Percentiles rank a stretch among this genome's conserved stretches.
Evolutionary conservation across 495 filamentous ascomycete species (phyloP).

Genomic region (Annulohypoxylon maeteangense): DNA sequence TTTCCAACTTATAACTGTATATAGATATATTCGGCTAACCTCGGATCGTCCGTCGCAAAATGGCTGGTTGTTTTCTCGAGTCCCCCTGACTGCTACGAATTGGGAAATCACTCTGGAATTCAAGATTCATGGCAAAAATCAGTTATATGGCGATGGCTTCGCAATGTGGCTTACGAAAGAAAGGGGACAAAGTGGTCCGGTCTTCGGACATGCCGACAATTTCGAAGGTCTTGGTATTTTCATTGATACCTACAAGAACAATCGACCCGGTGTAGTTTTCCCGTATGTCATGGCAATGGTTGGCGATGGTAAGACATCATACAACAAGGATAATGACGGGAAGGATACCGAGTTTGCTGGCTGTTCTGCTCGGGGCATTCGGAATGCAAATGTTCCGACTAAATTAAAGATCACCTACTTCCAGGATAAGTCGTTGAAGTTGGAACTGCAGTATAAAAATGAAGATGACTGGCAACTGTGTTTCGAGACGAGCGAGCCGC

Average conservation of each 20-base stretch:
- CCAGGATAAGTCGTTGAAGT: constrained; percentile 89
- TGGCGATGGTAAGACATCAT: constrained; percentile 85
- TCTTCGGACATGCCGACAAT: constrained; percentile 87
- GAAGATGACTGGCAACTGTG: constrained; percentile 90
- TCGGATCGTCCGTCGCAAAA: constrained; percentile 88
- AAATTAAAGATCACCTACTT: constrained; percentile 94
- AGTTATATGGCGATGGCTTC: constrained; percentile 94
- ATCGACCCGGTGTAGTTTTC: constrained; percentile 92
- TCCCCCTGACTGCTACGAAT: constrained; percentile 96
- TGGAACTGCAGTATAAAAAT: constrained; percentile 92
- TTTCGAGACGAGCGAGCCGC: constrained; percentile 78
- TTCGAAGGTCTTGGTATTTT: constrained; percentile 98
- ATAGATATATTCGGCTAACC: constrained; percentile 90
- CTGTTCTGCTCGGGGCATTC: constrained; percentile 92
- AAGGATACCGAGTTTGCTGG: constrained; percentile 93
- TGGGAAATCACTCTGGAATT: constrained; percentile 99
- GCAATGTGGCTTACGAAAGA: constrained; percentile 98
- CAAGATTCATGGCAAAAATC: constrained; percentile 79
- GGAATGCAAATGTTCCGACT: constrained; percentile 79
- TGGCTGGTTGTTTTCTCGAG: constrained; percentile 92
- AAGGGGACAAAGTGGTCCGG: constrained; percentile 79
- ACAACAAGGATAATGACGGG: constrained; percentile 95
- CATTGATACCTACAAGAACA: constrained; percentile 99
- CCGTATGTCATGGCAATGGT: constrained; percentile 99
- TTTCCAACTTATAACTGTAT: constrained; percentile 16